Percentiles rank a stretch among this genome's conserved stretches.
Evolutionary conservation across 2,329 filamentous ascomycete genomes (phyloP).

Genomic region (Verticillium nonalfalfae): DNA sequence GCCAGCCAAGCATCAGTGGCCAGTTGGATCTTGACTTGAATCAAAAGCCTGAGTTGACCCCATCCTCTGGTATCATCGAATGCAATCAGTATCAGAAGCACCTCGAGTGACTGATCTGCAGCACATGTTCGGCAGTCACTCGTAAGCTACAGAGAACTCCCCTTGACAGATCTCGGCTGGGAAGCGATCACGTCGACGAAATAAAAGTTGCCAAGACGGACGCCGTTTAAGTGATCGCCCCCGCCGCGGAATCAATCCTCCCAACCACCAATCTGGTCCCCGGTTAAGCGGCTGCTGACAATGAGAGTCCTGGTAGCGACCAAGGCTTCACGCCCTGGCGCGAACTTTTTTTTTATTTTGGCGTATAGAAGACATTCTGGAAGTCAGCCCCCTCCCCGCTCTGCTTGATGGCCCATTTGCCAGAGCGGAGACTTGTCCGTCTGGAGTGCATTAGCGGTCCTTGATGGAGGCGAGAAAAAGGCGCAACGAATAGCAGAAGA

Average conservation of each 20-base stretch:
- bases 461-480: not conserved
- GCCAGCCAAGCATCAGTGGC: no score
- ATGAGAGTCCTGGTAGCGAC: not conserved
- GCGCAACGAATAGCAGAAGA: not conserved
- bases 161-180: not conserved
- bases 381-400: not conserved
- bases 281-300: not conserved
- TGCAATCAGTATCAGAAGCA: no score
- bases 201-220: not conserved
- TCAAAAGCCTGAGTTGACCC: no score
- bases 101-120: not conserved
- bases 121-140: not conserved
- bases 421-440: not conserved
- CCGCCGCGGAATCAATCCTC: not conserved
- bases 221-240: not conserved
- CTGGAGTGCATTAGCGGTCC: not conserved
- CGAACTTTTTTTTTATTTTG: not conserved
- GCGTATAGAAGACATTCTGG: not conserved
- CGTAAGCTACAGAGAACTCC: not conserved
- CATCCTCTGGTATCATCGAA: no score
- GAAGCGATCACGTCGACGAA: not conserved
- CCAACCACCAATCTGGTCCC: not conserved
- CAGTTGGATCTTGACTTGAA: no score
- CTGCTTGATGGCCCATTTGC: not conserved
- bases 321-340: not conserved